phyloP scores from a whole-genome alignment of 495 filamentous ascomycete genomes.

The Xylona heveae region DNA sequence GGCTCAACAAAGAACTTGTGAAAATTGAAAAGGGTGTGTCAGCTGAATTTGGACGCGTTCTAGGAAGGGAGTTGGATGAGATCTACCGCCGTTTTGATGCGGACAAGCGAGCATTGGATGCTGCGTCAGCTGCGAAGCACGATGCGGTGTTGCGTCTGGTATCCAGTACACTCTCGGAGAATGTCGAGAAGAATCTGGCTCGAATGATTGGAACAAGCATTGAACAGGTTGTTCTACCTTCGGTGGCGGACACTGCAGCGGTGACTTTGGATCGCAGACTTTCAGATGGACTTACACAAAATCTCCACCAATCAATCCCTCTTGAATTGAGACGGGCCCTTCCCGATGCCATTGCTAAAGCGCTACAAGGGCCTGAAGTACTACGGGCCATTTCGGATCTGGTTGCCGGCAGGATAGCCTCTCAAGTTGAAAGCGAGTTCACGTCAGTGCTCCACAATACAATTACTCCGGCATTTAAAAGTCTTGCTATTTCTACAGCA shows the following conservation, averaged over 20 bases:
- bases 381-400: slow-evolving; percentile 49
- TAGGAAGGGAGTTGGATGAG: slow-evolving; percentile 32
- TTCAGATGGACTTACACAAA: slow-evolving; percentile 23
- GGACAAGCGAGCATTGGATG: slow-evolving; percentile 41
- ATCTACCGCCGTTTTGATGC: slow-evolving; percentile 41
- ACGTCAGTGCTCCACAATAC: slow-evolving; percentile 33
- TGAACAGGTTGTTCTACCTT: slow-evolving; percentile 38
- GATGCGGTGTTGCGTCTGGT: slow-evolving; percentile 71
- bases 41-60: slow-evolving; percentile 29
- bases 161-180: slow-evolving; percentile 69
- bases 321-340: slow-evolving; percentile 31
- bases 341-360: slow-evolving; percentile 31
- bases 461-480: slow-evolving; percentile 43
- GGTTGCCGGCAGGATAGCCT: slow-evolving; percentile 38
- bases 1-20: slow-evolving; percentile 29
- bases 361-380: slow-evolving; percentile 47
- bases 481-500: slow-evolving; percentile 30
- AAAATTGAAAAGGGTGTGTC: slow-evolving; percentile 32
- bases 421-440: slow-evolving; percentile 47
- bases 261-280: slow-evolving; percentile 39
- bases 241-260: slow-evolving; percentile 26
- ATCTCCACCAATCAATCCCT: slow-evolving; percentile 20
- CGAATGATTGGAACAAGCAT: slow-evolving; percentile 49
- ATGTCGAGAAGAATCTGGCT: slow-evolving; percentile 61
- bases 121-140: slow-evolving; percentile 43